Evolutionary conservation across 352 stramenopile genomes (phyloP).

Genomic region (Globisporangium megalacanthum): DNA sequence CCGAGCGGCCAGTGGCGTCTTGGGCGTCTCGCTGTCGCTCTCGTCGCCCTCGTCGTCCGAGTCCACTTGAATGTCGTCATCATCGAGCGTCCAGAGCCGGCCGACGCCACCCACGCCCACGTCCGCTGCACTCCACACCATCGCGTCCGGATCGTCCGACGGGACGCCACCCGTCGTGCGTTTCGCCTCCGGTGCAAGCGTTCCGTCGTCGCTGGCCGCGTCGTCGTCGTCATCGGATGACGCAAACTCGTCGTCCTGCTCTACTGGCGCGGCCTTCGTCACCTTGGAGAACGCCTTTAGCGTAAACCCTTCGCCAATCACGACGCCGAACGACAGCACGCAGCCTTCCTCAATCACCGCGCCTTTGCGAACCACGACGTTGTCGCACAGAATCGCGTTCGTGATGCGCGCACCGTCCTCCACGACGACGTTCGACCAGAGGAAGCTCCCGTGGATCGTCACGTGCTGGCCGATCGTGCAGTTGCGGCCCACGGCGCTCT

Average conservation of each 20-base stretch:
- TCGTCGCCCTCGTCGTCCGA: conserved; percentile 47
- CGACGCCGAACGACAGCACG: conserved; percentile 75
- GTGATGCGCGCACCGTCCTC: conserved; percentile 73
- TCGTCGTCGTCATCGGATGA: conserved; percentile 51
- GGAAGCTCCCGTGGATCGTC: conserved; percentile 61
- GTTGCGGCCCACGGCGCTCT: conserved; percentile 63
- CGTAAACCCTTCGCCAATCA: conserved; percentile 70
- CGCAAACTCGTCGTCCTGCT: conserved; percentile 70
- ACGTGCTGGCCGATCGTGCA: conserved; percentile 75
- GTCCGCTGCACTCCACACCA: conserved; percentile 63
- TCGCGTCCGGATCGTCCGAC: conserved; percentile 3
- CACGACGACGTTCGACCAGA: conserved; percentile 81
- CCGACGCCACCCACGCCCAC: conserved; percentile 66
- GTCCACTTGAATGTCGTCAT: conserved; percentile 76
- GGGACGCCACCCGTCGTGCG: too few relatives aligned
- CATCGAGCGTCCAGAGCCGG: conserved; percentile 77
- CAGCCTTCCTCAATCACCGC: conserved; percentile 68
- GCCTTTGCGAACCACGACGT: conserved; percentile 64
- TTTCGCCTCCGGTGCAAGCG: background rate
- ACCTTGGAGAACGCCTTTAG: conserved; percentile 77
- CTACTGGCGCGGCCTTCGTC: conserved; percentile 47
- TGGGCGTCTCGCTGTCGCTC: conserved; percentile 20
- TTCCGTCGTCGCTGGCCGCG: conserved; percentile 11
- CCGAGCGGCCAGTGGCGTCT: conserved; percentile 20
- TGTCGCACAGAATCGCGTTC: conserved; percentile 82